Evolutionary conservation across 495 filamentous ascomycete species (phyloP).

Genomic region (Lepidopterella palustris): DNA sequence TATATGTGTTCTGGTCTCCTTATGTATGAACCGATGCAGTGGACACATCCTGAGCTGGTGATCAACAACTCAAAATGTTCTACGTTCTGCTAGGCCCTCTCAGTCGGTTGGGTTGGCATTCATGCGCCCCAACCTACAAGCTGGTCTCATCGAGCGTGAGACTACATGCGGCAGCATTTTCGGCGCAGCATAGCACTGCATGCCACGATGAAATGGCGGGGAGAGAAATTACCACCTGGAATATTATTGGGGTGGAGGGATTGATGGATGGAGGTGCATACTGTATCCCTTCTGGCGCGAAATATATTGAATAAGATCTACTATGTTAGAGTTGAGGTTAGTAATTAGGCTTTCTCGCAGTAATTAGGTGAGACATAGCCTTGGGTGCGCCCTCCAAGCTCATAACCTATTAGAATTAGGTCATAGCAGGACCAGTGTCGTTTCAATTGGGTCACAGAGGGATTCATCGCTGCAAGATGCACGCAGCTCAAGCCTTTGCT

Average conservation of each 20-base stretch:
- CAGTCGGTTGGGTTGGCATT: slow-evolving; percentile 10
- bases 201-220: not conserved
- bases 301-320: slow-evolving; percentile 1
- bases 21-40: slow-evolving; percentile 23
- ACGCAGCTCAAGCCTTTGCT: not conserved
- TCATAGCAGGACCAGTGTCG: too few species aligned
- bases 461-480: not conserved
- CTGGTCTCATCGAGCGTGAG: slow-evolving; percentile 16
- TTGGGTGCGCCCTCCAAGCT: too few species aligned
- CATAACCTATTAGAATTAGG: too few species aligned
- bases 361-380: too few species aligned
- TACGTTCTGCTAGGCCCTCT: slow-evolving; percentile 7
- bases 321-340: too few species aligned
- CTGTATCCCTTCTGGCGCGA: not conserved
- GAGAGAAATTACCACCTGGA: not conserved
- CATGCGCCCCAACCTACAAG: slow-evolving; percentile 10
- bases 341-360: too few species aligned
- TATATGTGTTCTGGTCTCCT: slow-evolving; percentile 25
- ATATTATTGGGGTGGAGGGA: slow-evolving; percentile 1
- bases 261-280: slow-evolving; percentile 1
- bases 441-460: not conserved
- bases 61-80: slow-evolving; percentile 15
- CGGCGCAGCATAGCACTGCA: not conserved
- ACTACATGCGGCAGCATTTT: slow-evolving; percentile 11
- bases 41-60: slow-evolving; percentile 15